These are phyloP conservation scores for Eucalyptus coolabah DNA, from an alignment of 345 rosid species.

Conservation along the genomic window DNA sequence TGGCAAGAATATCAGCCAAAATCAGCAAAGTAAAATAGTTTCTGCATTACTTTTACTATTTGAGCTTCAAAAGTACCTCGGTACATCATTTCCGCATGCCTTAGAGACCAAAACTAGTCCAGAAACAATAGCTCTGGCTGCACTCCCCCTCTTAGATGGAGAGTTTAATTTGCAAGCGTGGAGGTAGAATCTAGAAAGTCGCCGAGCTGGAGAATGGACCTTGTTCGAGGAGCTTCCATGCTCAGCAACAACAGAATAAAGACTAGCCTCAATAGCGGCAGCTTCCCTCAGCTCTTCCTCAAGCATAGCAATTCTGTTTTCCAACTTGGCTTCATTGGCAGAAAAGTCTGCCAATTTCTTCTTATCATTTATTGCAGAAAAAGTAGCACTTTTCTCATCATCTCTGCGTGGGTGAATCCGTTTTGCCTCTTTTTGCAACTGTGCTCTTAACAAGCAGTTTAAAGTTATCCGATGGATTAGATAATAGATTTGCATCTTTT, in stretches of 20 bases:
- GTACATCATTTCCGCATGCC: conserved; percentile 94
- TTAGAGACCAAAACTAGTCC: conserved; percentile 82
- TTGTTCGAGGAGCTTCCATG: conserved; percentile 80
- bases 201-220: conserved; percentile 87
- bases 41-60: not conserved
- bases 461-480: conserved; percentile 12
- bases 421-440: conserved; percentile 1
- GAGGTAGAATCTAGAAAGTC: conserved; percentile 76
- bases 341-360: not conserved
- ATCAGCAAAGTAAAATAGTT: not conserved
- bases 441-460: conserved; percentile 3
- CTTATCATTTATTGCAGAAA: not conserved
- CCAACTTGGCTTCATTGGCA: conserved; percentile 22
- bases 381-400: not conserved
- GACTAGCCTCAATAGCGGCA: conserved; percentile 76
- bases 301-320: conserved; percentile 42
- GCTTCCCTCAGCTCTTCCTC: conserved; percentile 90
- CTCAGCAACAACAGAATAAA: conserved; percentile 85
- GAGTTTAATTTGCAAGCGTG: conserved; percentile 54
- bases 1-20: not conserved
- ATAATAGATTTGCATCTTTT: conserved; percentile 46
- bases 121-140: conserved; percentile 69
- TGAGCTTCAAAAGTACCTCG: conserved; percentile 40
- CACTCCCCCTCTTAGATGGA: conserved; percentile 40
- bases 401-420: conserved; percentile 7